Evolutionary conservation across 352 stramenopile genomes (phyloP), one percentile per base, ranked within the genome.

Genomic region (Globisporangium canariense): DNA sequence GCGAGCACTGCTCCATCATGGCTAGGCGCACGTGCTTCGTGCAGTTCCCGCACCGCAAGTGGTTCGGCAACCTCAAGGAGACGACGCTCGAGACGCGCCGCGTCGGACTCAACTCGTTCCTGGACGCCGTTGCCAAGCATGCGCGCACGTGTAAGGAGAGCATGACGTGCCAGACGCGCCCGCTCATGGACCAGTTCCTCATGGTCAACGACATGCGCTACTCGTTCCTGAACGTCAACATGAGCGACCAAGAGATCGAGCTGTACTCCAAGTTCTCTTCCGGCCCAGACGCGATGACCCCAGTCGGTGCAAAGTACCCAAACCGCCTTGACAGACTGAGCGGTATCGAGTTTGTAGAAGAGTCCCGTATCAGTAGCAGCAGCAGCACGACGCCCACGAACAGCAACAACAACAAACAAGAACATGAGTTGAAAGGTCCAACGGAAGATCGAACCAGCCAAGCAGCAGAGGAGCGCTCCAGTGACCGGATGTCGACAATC

Each of bases 141-240:
- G 84, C 85, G 60, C 86, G 87, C 60, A 89, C 81, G 46, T 96
- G 87, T 62, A 66, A 74, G 20, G 79, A 91, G 55, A 82, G 75
- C 62, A 76, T 80, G 66, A 86, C 76, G 30, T 96, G 87, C 60
- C 71, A 88, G 58, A 91, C 81, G 47, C 82, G 87, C 0, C 68
- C 69, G 56, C 71, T 96, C 46, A 91, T 96, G 77, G 84, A 96
- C 70, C 79, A 93, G 68, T 96, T 96, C 66, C 77, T 96, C 51
- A 90, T 93, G 79, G 83, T 93, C 18, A 89, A 89, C 65, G 85
- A 96, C 61, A 92, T 94, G 85, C 82, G 85, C 45, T 96, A 93
- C 81, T 94, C 85, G 66, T 94, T 91, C 62, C 70, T 94, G 51
- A 89, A 91, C 70, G 80, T 94, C 30, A 83, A 92, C 63, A 90